Evolutionary conservation across 192 early-diverging fungal genomes (phyloP), one percentile per base, ranked within the genome.

Genomic region (Rhizophagus sp.): DNA sequence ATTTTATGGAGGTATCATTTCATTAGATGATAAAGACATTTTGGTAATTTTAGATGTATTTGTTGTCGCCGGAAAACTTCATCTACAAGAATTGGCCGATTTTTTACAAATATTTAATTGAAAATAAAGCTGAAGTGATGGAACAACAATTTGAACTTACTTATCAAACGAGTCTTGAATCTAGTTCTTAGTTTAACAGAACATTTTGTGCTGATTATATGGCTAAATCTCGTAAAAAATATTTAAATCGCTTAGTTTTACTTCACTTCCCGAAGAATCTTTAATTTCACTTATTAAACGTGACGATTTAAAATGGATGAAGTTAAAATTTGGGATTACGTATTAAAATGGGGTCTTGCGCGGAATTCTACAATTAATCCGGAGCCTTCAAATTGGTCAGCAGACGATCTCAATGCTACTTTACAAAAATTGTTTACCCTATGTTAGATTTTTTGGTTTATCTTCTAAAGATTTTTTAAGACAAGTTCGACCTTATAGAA

Each of bases 261-360:
- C 17, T 57, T 57, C 50, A 9, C 50, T 57, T 57, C 4, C 50
- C 13, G 50, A 57, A 57, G 0, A 19, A 57, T 57, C 15, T 19
- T 57, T 57, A 57, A 57, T 57, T 6, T 22, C 36, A 17, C 66
- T 68, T 12, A 27, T 68, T 30, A 15, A 30, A 68, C 24, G 66
- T 68, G 66, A 68, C 12, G 66, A 68, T 30, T 36, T 68, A 19
- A 25, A 27, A 33, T 68, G 19, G 27, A 30, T 19, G 66, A 68
- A 36, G 36, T 68, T 11, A n/a, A 68, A 68, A n/a, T 68, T 36
- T 68, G 66, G 66, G 66, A 68, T 13, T 19, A 68, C 22, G 66
- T 68, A 34, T 34, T 68, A 34, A 68, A 68, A 68, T 68, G 66
- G 66, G 66, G 66, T 30, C 66, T 68, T 27, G 66, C 24, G 0